Conservation (phyloP, 1,284 basidiomycete genomes). For the Melampsora americana region DNA sequence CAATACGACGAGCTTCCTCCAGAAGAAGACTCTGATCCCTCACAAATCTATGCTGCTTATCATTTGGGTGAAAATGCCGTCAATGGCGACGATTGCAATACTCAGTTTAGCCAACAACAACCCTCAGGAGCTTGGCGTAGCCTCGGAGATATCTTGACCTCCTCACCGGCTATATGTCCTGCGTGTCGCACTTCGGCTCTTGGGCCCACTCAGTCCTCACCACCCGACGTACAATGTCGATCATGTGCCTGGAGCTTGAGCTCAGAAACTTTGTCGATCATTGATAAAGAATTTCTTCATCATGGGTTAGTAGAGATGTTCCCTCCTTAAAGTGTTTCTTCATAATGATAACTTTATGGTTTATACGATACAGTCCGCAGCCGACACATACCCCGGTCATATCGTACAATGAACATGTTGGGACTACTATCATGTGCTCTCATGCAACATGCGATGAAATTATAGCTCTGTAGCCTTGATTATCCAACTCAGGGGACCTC, state of each 20-base stretch:
- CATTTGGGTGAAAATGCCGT: not conserved
- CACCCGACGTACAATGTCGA: not conserved
- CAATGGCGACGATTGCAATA: not conserved
- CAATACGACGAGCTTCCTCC: not conserved
- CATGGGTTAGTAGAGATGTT: constrained; percentile 17
- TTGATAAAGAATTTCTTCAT: constrained; percentile 23
- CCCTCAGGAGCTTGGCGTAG: too few relatives aligned
- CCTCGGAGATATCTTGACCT: not conserved
- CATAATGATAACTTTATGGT: not conserved
- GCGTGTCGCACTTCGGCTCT: not conserved
- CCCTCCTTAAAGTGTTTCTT: not conserved
- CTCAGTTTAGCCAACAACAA: too few relatives aligned
- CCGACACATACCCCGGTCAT: constrained; percentile 21
- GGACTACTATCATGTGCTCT: constrained; percentile 25
- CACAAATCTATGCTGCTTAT: constrained; percentile 10
- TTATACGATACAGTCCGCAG: not conserved
- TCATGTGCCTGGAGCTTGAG: too few relatives aligned
- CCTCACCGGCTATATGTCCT: constrained; percentile 10
- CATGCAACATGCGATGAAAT: constrained; percentile 33
- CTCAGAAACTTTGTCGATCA: constrained; percentile 1
- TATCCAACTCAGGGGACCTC: too few relatives aligned
- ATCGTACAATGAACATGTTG: constrained; percentile 24
- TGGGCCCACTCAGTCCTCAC: not conserved
- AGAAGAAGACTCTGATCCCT: constrained; percentile 7
- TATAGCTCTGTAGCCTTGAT: too few relatives aligned